Conservation (phyloP, 2,329 filamentous ascomycete genomes). For the Botrytis fragariae region DNA sequence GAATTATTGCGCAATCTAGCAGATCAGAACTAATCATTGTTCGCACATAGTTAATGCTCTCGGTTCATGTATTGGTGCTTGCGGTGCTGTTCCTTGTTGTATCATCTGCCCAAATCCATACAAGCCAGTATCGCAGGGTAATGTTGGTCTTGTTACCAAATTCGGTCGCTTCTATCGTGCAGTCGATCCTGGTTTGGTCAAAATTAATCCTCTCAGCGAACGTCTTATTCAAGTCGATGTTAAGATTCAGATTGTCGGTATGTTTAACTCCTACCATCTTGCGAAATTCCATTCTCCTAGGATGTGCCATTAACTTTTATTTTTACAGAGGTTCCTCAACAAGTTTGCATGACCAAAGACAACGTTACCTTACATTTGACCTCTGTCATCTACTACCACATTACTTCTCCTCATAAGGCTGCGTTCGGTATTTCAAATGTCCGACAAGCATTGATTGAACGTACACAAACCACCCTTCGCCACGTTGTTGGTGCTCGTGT, state of each 20-base stretch:
- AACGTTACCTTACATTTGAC: slow-evolving; percentile 93
- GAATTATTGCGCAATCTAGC: background rate
- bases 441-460: slow-evolving; percentile 92
- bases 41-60: slow-evolving; percentile 62
- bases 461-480: slow-evolving; percentile 94
- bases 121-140: slow-evolving; percentile 87
- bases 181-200: slow-evolving; percentile 93
- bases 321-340: slow-evolving; percentile 75
- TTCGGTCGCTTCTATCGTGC: slow-evolving; percentile 94
- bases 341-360: slow-evolving; percentile 99
- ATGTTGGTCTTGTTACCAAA: slow-evolving; percentile 92
- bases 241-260: slow-evolving; percentile 92
- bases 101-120: slow-evolving; percentile 92
- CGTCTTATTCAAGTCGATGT: slow-evolving; percentile 89
- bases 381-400: slow-evolving; percentile 98
- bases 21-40: background rate
- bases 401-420: slow-evolving; percentile 90
- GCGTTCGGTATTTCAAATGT: slow-evolving; percentile 96
- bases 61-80: slow-evolving; percentile 70
- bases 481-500: slow-evolving; percentile 95
- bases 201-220: slow-evolving; percentile 95
- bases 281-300: background rate
- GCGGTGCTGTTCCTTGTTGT: slow-evolving; percentile 89
- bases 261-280: slow-evolving; percentile 29
- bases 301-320: background rate